Conservation (phyloP, 768 basidiomycete genomes). For the Termitomyces eurrhizus region DNA sequence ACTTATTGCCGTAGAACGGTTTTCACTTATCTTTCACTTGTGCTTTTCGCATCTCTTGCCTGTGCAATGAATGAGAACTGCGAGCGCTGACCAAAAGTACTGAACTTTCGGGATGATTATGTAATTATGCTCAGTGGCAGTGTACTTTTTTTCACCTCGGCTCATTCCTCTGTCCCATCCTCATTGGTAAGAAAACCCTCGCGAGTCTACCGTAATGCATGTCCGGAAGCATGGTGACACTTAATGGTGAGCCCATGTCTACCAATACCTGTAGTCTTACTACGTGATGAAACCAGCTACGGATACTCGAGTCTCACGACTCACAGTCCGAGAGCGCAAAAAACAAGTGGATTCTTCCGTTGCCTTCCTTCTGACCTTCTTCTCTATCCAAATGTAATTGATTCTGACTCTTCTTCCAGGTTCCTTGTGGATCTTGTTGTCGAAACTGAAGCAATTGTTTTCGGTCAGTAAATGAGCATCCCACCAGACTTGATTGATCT, state of each 20-base stretch:
- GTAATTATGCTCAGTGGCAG: constrained; percentile 3
- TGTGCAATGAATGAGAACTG: too few relatives aligned
- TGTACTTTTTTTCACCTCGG: background rate
- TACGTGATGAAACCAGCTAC: constrained; percentile 25
- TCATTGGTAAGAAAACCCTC: background rate
- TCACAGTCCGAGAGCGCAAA: constrained; percentile 31
- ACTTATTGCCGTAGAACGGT: constrained; percentile 16
- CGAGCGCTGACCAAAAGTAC: too few relatives aligned
- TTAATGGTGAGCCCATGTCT: background rate
- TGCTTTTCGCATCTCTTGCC: background rate
- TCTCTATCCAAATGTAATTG: background rate
- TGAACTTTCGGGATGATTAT: background rate
- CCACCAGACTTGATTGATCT: background rate
- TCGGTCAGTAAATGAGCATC: background rate
- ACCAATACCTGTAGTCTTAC: background rate
- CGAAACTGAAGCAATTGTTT: background rate
- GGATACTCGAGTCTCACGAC: constrained; percentile 27
- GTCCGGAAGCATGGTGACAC: background rate
- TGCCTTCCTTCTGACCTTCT: constrained; percentile 53
- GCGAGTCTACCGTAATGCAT: background rate
- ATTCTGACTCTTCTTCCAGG: background rate
- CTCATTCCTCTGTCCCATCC: background rate
- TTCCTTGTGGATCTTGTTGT: background rate
- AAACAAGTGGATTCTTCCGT: constrained; percentile 48
- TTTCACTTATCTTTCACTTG: background rate